Evolutionary conservation across 257 asterid genomes (phyloP).

Genomic region (Nicotiana tabacum): DNA sequence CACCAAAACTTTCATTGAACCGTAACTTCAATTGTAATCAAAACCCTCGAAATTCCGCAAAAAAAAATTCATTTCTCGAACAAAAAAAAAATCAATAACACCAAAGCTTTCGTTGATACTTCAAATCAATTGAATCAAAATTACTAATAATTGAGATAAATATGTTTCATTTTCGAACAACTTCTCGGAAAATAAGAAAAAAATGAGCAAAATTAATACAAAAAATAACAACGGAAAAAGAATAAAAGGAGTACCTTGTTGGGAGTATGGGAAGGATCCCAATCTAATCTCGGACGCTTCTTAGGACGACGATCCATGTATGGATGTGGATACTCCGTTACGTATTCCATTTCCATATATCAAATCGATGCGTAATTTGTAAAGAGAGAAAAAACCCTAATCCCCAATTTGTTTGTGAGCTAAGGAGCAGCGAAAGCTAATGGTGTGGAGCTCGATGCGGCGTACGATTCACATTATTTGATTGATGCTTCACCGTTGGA

Average conservation of each 20-base stretch:
- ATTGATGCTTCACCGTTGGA: not conserved
- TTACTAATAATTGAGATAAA: not conserved
- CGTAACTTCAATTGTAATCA: not conserved
- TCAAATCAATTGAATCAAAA: not conserved
- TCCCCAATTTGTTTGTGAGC: slow-evolving; percentile 3
- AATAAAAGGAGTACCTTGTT: slow-evolving; percentile 27
- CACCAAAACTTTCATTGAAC: not conserved
- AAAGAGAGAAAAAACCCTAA: slow-evolving; percentile 33
- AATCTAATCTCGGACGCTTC: slow-evolving; percentile 42
- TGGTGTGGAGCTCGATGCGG: not conserved
- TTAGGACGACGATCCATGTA: slow-evolving; percentile 45
- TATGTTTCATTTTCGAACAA: not conserved
- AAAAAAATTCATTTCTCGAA: not conserved
- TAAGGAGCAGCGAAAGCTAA: not conserved
- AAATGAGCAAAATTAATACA: not conserved
- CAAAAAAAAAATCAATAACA: not conserved
- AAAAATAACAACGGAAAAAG: not conserved
- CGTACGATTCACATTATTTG: not conserved
- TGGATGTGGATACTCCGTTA: slow-evolving; percentile 24
- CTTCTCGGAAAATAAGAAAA: not conserved
- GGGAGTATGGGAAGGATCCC: slow-evolving; percentile 41
- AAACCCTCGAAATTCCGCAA: not conserved
- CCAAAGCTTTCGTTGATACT: not conserved
- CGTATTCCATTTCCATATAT: slow-evolving; percentile 29
- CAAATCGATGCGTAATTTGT: slow-evolving; percentile 4